phyloP scores from a whole-genome alignment of 768 basidiomycete genomes.

The Tylopilus felleus region DNA sequence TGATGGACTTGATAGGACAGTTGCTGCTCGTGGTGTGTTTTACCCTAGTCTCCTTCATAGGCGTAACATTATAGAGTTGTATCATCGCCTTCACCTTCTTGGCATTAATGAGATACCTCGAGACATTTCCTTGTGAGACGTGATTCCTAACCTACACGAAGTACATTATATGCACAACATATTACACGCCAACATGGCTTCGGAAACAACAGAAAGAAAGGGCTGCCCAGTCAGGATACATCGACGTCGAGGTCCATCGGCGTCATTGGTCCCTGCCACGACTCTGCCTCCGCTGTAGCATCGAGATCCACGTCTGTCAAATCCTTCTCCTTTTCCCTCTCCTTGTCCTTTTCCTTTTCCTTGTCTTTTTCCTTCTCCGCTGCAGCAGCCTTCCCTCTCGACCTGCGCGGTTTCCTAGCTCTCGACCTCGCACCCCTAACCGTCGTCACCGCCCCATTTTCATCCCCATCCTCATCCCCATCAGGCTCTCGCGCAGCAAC shows the following conservation, averaged over 20 bases:
- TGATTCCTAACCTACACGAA: background rate
- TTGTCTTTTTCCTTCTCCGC: constrained; percentile 29
- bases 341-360: constrained; percentile 18
- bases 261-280: constrained; percentile 34
- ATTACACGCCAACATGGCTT: background rate
- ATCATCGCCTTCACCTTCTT: background rate
- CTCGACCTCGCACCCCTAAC: constrained; percentile 34
- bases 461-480: constrained; percentile 40
- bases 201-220: background rate
- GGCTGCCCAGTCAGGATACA: constrained; percentile 30
- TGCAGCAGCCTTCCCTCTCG: constrained; percentile 17
- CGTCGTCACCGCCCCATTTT: constrained; percentile 18
- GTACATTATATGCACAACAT: background rate
- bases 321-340: constrained; percentile 26
- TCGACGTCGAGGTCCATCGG: constrained; percentile 39
- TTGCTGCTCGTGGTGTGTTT: constrained; percentile 75
- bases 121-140: background rate
- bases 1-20: constrained; percentile 85
- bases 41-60: constrained; percentile 53
- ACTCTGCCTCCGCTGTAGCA: constrained; percentile 28
- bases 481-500: constrained; percentile 27
- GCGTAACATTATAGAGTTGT: constrained; percentile 15
- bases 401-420: constrained; percentile 26
- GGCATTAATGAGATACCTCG: background rate
- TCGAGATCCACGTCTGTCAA: constrained; percentile 31